Base-by-base conservation (phyloP, 1,139 yeast species). In the Pichia sp. region DNA sequence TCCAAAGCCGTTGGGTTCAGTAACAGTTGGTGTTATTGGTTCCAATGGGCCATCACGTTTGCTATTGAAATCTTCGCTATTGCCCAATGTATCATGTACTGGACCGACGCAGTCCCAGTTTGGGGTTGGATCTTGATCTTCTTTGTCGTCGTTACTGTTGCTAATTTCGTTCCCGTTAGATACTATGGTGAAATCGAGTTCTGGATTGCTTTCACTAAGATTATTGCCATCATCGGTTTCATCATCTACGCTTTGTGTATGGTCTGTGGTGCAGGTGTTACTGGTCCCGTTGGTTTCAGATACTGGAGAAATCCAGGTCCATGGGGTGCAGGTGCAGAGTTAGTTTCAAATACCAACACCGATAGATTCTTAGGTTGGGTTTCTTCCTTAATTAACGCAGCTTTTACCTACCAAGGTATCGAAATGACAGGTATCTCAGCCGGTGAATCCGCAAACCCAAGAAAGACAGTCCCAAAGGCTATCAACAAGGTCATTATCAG, bases 271-370 rank as follows among this genome's bases (percentile, higher is more conserved):
- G 76, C 79, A 14, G 81, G 81, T 52, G 39, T 42, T 2, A 55
- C 64, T 40, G 82, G 81, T 18, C 79, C 82, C 22, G 77, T 86
- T 41, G 95, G 93, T 8, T 85, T 85, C 73, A 75, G 90, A 65
- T 89, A 90, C 70, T 91, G 97, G 97, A 81, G 91, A 67, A 71
- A 90, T 61, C 96, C 96, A 4, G 96, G 96, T 45, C 83, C 96
- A 2, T 88, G 77, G 82, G 90, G 88, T 53, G 74, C 70, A 3
- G 81, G 81, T 48, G 66, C 68, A 70, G 54, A 53, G 3, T 58
- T 72, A 66, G 62, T 77, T 68, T 40, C 72, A 69, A 66, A 69
- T 34, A 53, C 56, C 11, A 72, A 75, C 58, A 75, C 81, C 27
- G 85, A 73, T 45, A 71, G 85, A 61, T 83, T 85, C 60, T 58